Evolutionary conservation across 2,329 filamentous ascomycete species (phyloP), one percentile per base, ranked within the genome.

Genomic region (Ilyonectria sp.): DNA sequence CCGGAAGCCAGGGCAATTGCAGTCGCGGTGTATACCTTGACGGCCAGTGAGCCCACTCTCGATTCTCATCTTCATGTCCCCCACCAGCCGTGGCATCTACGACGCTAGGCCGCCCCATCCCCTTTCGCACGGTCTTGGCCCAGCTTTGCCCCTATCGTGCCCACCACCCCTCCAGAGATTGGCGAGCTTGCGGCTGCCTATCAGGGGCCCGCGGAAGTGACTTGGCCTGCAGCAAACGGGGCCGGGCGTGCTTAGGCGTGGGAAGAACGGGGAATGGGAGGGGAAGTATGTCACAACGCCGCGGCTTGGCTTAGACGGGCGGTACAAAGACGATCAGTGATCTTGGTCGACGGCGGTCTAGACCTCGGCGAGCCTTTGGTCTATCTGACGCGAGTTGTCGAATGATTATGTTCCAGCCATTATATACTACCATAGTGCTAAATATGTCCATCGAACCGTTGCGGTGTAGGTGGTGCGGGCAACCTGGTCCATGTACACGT

Each of bases 161-260:
- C 68, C 60, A 44, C 56, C 60, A 53, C 67, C 71, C 58, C 60
- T 56, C 60, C 65, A 57, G 59, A 73, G 71, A 75, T 75, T 74
- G 65, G 73, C 73, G 73, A 75, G 64, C 46, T 67, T 59, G 70
- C 70, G 62, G 67, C 65, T 70, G 50, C 70, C 65, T 74, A 74
- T 74, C 63, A 73, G 54, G 54, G 56, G 23, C 62, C 53, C 37
- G 50, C 49, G 46, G 60, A 50, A 64, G 62, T 63, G 58, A 49
- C 47, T 60, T 60, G 50, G 59, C 63, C 55, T 66, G 50, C 50
- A 71, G 58, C 40, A 58, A 52, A 55, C 44, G 60, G 46, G 63
- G 56, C 47, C 49, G 49, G 37, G 37, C 37, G 17, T 26, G 19
- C 23, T 9, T 56, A 33, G 26, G 62, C 19, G 55, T 53, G 47